Evolutionary conservation across 148 eudicot genomes (phyloP).

Genomic region (Rheum nobile): DNA sequence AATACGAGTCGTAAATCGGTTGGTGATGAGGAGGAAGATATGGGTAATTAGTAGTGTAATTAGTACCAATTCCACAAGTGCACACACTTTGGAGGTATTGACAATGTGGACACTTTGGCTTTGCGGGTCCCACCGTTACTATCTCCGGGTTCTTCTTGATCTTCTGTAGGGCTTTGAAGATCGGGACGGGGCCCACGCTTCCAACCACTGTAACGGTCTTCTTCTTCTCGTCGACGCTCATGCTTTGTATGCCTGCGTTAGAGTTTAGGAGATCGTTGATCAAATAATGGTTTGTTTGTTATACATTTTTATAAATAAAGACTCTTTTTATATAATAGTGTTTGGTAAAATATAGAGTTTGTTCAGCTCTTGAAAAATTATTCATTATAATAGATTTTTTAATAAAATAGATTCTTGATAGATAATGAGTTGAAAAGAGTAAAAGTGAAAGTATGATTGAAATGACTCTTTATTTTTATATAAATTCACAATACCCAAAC

Average conservation of each 20-base stretch:
- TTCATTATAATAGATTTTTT: too few species aligned
- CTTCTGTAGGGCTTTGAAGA: constrained; percentile 28
- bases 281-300: too few species aligned
- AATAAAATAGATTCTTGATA: too few species aligned
- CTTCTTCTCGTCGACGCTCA: background rate
- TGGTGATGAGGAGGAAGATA: background rate
- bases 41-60: background rate
- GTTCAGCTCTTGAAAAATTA: too few species aligned
- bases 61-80: background rate
- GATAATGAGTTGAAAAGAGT: too few species aligned
- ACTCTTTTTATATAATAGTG: too few species aligned
- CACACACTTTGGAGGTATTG: background rate
- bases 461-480: too few species aligned
- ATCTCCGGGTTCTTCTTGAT: constrained; percentile 22
- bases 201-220: constrained; percentile 26
- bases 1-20: background rate
- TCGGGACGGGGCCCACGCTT: constrained; percentile 27
- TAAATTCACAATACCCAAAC: too few species aligned
- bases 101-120: constrained; percentile 13
- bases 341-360: too few species aligned
- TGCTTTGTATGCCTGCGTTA: background rate
- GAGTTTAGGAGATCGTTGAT: background rate
- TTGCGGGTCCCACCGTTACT: constrained; percentile 19
- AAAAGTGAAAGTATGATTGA: too few species aligned
- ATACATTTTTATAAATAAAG: too few species aligned